These are phyloP conservation scores for Trichocomaceae sp. DNA, from an alignment of 2,329 filamentous ascomycete species.

Conservation along the genomic window DNA sequence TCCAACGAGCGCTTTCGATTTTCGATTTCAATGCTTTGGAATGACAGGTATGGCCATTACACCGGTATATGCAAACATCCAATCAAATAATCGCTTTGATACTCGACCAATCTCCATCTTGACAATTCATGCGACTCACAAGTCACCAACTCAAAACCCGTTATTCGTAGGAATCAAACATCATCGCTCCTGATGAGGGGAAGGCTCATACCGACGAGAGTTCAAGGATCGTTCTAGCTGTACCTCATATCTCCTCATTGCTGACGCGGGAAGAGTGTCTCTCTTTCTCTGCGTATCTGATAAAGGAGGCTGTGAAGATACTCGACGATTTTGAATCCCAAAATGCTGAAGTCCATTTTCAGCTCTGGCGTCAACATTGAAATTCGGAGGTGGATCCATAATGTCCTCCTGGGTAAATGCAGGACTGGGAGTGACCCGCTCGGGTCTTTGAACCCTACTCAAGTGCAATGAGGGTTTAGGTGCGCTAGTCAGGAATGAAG, in stretches of 20 bases:
- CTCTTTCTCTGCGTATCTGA: conserved; percentile 10
- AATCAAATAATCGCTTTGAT: neutral
- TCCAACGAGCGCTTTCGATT: neutral
- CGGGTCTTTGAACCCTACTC: neutral
- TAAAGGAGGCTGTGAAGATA: conserved; percentile 5
- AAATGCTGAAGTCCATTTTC: conserved; percentile 1
- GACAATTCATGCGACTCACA: neutral
- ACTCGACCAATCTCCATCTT: neutral
- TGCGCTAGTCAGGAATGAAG: conserved; percentile 13
- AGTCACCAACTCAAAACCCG: neutral
- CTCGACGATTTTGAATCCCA: conserved; percentile 1
- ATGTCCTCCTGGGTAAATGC: neutral
- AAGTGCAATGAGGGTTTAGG: neutral
- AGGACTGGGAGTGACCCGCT: neutral
- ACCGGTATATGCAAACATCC: neutral
- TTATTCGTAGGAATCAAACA: neutral
- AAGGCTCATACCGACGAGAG: conserved; percentile 20
- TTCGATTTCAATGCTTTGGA: neutral
- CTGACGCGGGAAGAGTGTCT: conserved; percentile 11
- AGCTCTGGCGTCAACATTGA: neutral
- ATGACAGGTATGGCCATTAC: neutral
- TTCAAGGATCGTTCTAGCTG: conserved; percentile 13
- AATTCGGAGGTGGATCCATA: neutral
- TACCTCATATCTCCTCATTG: conserved; percentile 17
- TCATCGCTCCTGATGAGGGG: conserved; percentile 5